Conservation (phyloP, 164 flowering plant species). For the Magnolia kwangsiensis region DNA sequence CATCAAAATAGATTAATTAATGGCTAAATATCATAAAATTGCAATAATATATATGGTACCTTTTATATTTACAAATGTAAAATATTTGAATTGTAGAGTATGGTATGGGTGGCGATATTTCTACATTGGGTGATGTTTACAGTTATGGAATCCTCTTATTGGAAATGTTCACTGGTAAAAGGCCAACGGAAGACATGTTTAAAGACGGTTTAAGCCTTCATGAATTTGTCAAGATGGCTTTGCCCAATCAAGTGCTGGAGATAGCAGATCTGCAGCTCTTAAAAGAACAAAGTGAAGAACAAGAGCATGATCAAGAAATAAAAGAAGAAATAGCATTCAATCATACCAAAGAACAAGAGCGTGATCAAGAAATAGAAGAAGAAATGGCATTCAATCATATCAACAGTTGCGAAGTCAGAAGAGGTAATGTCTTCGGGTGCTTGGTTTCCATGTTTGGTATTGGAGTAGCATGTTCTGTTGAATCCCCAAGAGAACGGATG, state of each 20-base stretch:
- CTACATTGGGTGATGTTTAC: not conserved
- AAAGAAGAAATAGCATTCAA: too few relatives aligned
- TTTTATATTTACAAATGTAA: too few relatives aligned
- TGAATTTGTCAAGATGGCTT: not conserved
- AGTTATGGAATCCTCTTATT: not conserved
- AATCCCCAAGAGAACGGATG: constrained; percentile 12
- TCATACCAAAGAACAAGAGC: too few relatives aligned
- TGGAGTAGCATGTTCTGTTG: constrained; percentile 14
- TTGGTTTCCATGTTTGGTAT: not conserved
- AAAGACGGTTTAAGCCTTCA: not conserved
- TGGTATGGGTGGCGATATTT: not conserved
- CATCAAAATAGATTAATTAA: not conserved
- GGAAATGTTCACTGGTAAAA: not conserved
- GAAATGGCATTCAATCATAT: too few relatives aligned
- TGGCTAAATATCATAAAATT: not conserved
- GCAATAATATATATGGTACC: too few relatives aligned
- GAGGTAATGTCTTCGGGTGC: not conserved
- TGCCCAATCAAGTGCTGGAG: not conserved
- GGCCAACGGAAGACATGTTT: not conserved
- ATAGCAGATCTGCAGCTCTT: not conserved
- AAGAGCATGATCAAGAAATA: not conserved
- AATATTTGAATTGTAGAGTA: not conserved
- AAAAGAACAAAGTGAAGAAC: too few relatives aligned
- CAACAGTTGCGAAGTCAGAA: too few relatives aligned
- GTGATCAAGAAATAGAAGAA: too few relatives aligned